Percentiles rank a stretch among this genome's conserved stretches.
These are phyloP conservation scores for Colletotrichum spaethianum DNA, from an alignment of 2,329 filamentous ascomycete species.

Conservation along the genomic window DNA sequence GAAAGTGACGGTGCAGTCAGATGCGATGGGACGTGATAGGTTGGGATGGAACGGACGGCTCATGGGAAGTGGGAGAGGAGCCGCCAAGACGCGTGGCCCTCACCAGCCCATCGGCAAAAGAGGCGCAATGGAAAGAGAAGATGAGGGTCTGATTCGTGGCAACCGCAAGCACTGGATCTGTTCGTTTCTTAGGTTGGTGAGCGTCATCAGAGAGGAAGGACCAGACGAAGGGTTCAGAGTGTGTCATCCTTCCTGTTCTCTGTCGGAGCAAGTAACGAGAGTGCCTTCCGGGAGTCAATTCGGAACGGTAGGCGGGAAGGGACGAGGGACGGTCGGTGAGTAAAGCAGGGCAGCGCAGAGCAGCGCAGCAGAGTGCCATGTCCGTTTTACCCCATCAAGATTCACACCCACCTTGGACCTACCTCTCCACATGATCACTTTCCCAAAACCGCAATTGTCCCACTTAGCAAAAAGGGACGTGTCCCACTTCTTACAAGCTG, in stretches of 20 bases:
- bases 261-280: no score
- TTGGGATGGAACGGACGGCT: neutral
- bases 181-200: neutral
- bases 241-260: no score
- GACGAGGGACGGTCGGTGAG: neutral
- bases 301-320: no score
- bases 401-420: neutral
- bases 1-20: neutral
- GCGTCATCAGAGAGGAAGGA: neutral
- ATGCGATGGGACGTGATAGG: neutral
- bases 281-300: neutral
- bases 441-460: neutral
- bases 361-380: no score
- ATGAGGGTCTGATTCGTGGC: neutral
- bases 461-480: neutral
- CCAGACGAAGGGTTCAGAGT: neutral
- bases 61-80: neutral
- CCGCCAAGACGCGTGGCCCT: slow-evolving; percentile 19
- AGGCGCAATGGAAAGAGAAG: neutral
- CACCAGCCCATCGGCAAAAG: neutral
- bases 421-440: neutral
- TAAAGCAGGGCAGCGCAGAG: no score
- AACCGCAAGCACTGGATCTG: neutral
- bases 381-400: neutral
- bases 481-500: neutral